Conservation (phyloP, 1,139 yeast genomes). For the Candida neerlandica region DNA sequence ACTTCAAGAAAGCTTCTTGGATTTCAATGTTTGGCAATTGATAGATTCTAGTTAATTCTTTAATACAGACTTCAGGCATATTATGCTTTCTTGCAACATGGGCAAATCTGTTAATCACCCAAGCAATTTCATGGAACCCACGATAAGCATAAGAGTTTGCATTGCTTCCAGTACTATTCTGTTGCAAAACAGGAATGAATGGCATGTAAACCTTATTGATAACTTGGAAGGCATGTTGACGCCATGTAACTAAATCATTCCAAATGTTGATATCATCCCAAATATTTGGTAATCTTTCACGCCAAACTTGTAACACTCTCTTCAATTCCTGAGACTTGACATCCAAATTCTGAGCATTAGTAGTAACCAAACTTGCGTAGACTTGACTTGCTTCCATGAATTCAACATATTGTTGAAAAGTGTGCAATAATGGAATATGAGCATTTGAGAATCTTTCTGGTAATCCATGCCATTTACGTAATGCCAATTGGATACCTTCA, state of each 20-base stretch:
- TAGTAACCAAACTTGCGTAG: conserved; percentile 82
- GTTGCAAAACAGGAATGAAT: conserved; percentile 82
- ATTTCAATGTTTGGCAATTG: conserved; percentile 97
- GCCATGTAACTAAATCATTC: conserved; percentile 98
- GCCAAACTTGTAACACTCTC: conserved; percentile 94
- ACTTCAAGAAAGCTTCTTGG: conserved; percentile 93
- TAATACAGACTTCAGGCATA: conserved; percentile 95
- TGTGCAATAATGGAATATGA: conserved; percentile 86
- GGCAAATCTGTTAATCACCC: conserved; percentile 98
- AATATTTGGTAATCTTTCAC: conserved; percentile 91
- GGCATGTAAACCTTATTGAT: conserved; percentile 95
- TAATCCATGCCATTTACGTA: conserved; percentile 91
- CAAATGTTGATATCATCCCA: conserved; percentile 98
- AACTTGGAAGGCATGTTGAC: conserved; percentile 98
- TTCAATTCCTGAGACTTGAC: conserved; percentile 91
- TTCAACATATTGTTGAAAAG: conserved; percentile 97
- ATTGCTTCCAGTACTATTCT: conserved; percentile 67
- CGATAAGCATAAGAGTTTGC: conserved; percentile 92
- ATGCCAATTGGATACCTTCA: conserved; percentile 92
- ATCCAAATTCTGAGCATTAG: conserved; percentile 90
- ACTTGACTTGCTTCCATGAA: conserved; percentile 97
- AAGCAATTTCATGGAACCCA: conserved; percentile 98
- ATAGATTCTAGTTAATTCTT: conserved; percentile 89
- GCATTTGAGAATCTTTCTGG: conserved; percentile 82
- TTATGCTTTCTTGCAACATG: conserved; percentile 97